These are phyloP conservation scores for Kodamaea kaohsiungensis DNA, from an alignment of 805 yeast genomes.

Conservation along the genomic window DNA sequence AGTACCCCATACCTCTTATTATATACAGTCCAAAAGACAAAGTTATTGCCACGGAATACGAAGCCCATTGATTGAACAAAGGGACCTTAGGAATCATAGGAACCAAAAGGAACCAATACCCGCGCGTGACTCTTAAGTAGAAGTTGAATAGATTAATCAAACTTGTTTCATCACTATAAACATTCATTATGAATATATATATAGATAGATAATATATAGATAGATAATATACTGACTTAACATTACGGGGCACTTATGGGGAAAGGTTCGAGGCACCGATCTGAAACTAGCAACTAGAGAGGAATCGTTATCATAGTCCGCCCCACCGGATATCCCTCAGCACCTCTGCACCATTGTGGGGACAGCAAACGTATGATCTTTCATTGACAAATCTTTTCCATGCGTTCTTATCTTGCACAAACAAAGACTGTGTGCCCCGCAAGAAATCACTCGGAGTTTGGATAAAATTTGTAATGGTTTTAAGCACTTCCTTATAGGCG, in stretches of 20 bases:
- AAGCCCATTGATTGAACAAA: neutral
- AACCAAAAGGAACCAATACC: too few species aligned
- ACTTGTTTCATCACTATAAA: too few species aligned
- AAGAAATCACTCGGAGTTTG: conserved; percentile 7
- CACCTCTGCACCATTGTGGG: neutral
- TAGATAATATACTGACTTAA: too few species aligned
- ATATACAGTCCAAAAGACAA: neutral
- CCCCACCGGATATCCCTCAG: neutral
- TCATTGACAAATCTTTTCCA: neutral
- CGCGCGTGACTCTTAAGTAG: neutral
- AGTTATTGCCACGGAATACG: neutral
- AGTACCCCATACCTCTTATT: neutral
- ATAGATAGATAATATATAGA: too few species aligned
- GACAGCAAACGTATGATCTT: neutral
- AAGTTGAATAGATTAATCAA: too few species aligned
- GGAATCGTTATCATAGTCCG: neutral
- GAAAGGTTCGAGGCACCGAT: neutral
- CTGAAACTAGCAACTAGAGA: neutral
- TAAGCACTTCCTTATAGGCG: neutral
- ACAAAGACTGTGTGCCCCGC: neutral
- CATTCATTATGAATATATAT: too few species aligned
- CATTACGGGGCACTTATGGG: neutral
- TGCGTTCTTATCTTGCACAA: neutral
- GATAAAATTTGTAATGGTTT: neutral
- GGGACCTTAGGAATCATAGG: neutral